Base-by-base conservation (phyloP, 345 rosid species). In the Brassica carinata region DNA sequence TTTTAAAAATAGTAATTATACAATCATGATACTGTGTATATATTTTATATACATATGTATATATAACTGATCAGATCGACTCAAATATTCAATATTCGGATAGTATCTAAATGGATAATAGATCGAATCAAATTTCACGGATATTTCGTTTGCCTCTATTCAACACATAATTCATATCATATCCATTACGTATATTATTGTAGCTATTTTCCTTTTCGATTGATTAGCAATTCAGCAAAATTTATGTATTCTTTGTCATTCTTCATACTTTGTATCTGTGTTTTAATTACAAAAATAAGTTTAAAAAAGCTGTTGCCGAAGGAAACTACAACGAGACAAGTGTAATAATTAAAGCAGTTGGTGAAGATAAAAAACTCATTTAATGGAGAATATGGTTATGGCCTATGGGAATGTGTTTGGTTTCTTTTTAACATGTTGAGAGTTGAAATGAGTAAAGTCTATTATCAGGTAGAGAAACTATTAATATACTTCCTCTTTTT, bases 361-460 rank as follows among this genome's bases (percentile, higher is more conserved):
- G 66, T 26, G 66, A 62, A 27, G 17, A 62, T 62, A 0, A 58
- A 57, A 58, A 58, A 58, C 27, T 19, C 27, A 58, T 58, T 55
- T 55, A 55, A 55, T 17, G 62, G 15, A 7, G 13, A 79, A 73
- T 66, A 66, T 58, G 53, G 64, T 43, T 30, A 30, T 19, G 66
- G 68, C 78, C 72, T 65, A 77, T 69, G 63, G 14, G 11, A 14
- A 64, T 58, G 73, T 72, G 62, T 36, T 73, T 64, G 71, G 10
- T 53, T 58, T 70, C 33, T 40, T 26, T 18, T 5, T 2, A 66
- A 72, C 73, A 72, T 79, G 77, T 66, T 73, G 76, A 77, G 70
- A 77, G 57, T 48, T 67, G 70, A 73, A 79, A 61, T 74, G 74
- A 79, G 69, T 79, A 40, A 79, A 73, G 29, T 79, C 33, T 61